A percentile compares a stretch with the other conserved stretches of the same genome.
These are phyloP conservation scores for Penicillium soppii DNA, from an alignment of 495 filamentous ascomycete genomes.

Conservation along the genomic window DNA sequence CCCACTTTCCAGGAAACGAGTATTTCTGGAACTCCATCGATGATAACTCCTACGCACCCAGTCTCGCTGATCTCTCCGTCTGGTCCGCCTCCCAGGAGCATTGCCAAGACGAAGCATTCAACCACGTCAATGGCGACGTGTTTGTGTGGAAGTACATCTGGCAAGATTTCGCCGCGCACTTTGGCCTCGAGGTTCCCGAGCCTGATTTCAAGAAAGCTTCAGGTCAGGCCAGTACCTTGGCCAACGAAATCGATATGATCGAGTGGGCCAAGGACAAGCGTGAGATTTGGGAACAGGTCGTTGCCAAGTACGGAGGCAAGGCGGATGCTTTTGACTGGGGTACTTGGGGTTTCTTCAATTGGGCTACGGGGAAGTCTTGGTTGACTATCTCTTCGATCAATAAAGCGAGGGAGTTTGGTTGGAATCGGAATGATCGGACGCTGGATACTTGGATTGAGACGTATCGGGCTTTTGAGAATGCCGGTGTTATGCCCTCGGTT, in stretches of 20 bases:
- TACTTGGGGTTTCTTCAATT: slow-evolving; percentile 29
- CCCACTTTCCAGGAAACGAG: slow-evolving; percentile 19
- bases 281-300: slow-evolving; percentile 24
- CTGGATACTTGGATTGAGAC: slow-evolving; percentile 24
- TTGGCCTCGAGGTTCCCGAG: slow-evolving; percentile 21
- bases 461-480: slow-evolving; percentile 24
- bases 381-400: slow-evolving; percentile 18
- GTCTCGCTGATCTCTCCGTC: slow-evolving; percentile 23
- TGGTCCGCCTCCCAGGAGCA: slow-evolving; percentile 15
- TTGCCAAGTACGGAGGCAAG: slow-evolving; percentile 22
- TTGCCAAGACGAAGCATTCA: slow-evolving; percentile 28
- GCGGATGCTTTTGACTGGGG: slow-evolving; percentile 23
- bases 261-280: slow-evolving; percentile 32
- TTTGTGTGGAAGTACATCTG: slow-evolving; percentile 31
- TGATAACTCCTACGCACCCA: slow-evolving; percentile 25
- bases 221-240: slow-evolving; percentile 11
- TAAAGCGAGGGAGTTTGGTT: slow-evolving; percentile 27
- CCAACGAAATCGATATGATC: slow-evolving; percentile 23
- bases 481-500: slow-evolving; percentile 17
- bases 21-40: slow-evolving; percentile 27
- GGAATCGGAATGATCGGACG: slow-evolving; percentile 14
- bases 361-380: slow-evolving; percentile 23
- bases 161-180: slow-evolving; percentile 20
- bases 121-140: slow-evolving; percentile 28
- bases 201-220: slow-evolving; percentile 12